phyloP scores from a whole-genome alignment of 2,329 filamentous ascomycete genomes.

The Alternaria dauci region DNA sequence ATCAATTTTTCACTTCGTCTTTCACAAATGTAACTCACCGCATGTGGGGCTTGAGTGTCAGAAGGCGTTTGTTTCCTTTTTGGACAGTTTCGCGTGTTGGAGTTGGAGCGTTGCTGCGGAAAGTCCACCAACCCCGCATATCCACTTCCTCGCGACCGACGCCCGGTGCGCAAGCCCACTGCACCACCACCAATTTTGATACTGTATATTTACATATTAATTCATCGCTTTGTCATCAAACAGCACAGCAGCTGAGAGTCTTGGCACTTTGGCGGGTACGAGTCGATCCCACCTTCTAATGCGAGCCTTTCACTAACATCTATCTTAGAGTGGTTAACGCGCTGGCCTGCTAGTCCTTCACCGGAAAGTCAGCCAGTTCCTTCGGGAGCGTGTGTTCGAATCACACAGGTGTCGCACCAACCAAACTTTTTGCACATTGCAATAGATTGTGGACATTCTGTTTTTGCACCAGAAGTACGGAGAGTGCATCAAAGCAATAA shows the following conservation, averaged over 20 bases:
- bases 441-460: no score
- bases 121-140: neutral
- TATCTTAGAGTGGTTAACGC: constrained; percentile 32
- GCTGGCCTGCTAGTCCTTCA: constrained; percentile 36
- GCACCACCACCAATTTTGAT: neutral
- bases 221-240: neutral
- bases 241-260: neutral
- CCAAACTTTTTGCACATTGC: constrained; percentile 12
- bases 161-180: neutral
- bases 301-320: neutral
- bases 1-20: neutral
- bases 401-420: constrained; percentile 37
- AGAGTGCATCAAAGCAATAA: neutral
- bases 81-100: neutral
- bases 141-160: neutral
- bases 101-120: neutral
- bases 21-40: neutral
- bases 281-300: neutral
- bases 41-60: neutral
- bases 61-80: neutral
- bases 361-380: constrained; percentile 35
- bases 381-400: constrained; percentile 42
- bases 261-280: constrained; percentile 17
- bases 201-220: rapidly evolving
- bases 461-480: neutral